Base-by-base conservation (phyloP, 331 rosid species). In the Telfairia occidentalis region DNA sequence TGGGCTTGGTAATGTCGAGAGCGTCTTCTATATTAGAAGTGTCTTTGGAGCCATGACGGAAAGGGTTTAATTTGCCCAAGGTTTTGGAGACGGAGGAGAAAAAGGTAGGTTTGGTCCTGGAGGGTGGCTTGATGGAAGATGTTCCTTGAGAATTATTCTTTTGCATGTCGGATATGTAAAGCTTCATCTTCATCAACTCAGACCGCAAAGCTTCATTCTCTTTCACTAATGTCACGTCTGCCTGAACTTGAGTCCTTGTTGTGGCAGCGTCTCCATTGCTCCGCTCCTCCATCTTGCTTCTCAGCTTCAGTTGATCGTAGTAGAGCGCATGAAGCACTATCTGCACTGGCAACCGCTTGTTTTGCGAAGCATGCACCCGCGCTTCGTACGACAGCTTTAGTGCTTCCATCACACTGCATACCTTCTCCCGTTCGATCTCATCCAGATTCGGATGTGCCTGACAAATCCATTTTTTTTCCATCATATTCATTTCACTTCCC, bases 351-450 rank as follows among this genome's bases (percentile, higher is more conserved):
- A 94, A 57, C 7, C 98, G 84, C 76, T 94, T 94, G 84, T 91
- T 94, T 75, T 91, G 90, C 0, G 96, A 91, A 28, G 98, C 98
- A 77, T 91, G 98, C n/a, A 88, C 85, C 24, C 98, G 88, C 28
- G 98, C 97, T 46, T 91, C 95, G 77, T 85, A 82, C 0, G 97
- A 91, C 4, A 94, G 82, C 78, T 88, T 94, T 63, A 89, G 72
- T 0, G 97, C 78, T 46, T 94, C 92, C 96, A 94, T 87, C 69
- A 88, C 95, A 19, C 97, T 89, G 78, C 98, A 94, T 26, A 82
- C 97, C 69, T 91, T 94, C 80, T 94, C 98, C 66, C 88, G 83
- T 76, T 91, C 96, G 54, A 91, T 82, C 78, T 94, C 98, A 46
- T 94, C 98, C 32, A 89, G 85, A 45, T 91, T 79, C 5, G 92